phyloP scores from a whole-genome alignment of 495 filamentous ascomycete genomes.

The Aspergillus biplanus region DNA sequence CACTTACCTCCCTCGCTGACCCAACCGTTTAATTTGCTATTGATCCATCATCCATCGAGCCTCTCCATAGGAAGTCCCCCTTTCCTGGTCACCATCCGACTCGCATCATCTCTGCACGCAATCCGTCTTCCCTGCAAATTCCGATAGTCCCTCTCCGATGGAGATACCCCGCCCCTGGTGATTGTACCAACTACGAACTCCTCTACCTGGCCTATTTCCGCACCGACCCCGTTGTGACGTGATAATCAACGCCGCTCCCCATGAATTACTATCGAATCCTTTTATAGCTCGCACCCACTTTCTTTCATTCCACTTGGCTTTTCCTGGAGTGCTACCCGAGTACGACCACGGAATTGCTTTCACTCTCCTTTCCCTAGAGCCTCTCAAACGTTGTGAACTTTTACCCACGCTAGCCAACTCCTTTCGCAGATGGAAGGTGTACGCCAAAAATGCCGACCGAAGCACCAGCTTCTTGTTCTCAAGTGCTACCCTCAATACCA shows the following conservation, averaged over 20 bases:
- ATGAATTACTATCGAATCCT: constrained; percentile 9
- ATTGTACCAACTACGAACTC: constrained; percentile 15
- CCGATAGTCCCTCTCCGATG: constrained; percentile 20
- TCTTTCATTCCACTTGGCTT: neutral
- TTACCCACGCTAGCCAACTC: neutral
- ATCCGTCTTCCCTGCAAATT: constrained; percentile 11
- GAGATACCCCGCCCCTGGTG: constrained; percentile 23
- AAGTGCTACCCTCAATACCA: constrained; percentile 92
- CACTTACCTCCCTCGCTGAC: constrained; percentile 14
- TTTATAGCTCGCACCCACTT: neutral
- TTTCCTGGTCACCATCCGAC: constrained; percentile 11
- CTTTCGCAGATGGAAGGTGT: constrained; percentile 57
- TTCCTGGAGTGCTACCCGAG: neutral
- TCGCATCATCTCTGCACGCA: constrained; percentile 11
- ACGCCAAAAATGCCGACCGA: constrained; percentile 73
- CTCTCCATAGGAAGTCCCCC: constrained; percentile 5
- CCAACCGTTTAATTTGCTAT: constrained; percentile 7
- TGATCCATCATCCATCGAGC: constrained; percentile 13
- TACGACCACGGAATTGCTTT: neutral
- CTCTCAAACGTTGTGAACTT: neutral
- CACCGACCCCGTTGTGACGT: constrained; percentile 10
- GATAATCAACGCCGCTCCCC: constrained; percentile 15
- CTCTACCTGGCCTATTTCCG: constrained; percentile 13
- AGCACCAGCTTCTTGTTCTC: constrained; percentile 89
- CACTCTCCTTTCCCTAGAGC: neutral